Conservation (phyloP, 2,329 filamentous ascomycete species). For the Aspergillus tanneri region DNA sequence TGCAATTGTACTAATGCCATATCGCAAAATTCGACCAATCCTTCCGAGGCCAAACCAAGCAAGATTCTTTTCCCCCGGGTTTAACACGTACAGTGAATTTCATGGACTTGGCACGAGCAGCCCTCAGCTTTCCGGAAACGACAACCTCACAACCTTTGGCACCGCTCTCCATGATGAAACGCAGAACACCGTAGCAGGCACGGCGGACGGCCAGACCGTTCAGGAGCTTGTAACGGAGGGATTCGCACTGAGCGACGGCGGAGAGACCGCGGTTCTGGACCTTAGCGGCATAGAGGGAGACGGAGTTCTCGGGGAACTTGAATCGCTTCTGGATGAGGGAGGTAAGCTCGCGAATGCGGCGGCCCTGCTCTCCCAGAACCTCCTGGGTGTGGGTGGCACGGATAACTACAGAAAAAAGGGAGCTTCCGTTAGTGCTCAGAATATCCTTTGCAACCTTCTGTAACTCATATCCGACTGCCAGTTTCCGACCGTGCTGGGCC, state of each 20-base stretch:
- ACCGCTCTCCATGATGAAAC: constrained; percentile 99
- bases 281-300: constrained; percentile 99
- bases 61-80: background rate
- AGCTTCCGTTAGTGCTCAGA: constrained; percentile 35
- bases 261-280: constrained; percentile 99
- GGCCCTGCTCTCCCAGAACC: constrained; percentile 99
- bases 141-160: constrained; percentile 99
- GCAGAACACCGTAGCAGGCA: constrained; percentile 99
- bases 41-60: too few species aligned
- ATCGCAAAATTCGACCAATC: background rate
- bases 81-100: constrained; percentile 84
- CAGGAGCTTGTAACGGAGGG: constrained; percentile 99
- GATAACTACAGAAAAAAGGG: constrained; percentile 63
- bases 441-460: constrained; percentile 10
- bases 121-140: constrained; percentile 97
- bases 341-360: constrained; percentile 99
- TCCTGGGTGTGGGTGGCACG: constrained; percentile 99
- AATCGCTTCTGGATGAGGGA: constrained; percentile 99
- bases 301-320: constrained; percentile 99
- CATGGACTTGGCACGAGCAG: constrained; percentile 99
- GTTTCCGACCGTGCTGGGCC: background rate
- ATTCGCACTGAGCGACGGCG: constrained; percentile 99
- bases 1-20: background rate
- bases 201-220: constrained; percentile 98
- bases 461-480: constrained; percentile 4